Conservation (phyloP, 2,329 filamentous ascomycete genomes). For the Endoconidiophora polonica region DNA sequence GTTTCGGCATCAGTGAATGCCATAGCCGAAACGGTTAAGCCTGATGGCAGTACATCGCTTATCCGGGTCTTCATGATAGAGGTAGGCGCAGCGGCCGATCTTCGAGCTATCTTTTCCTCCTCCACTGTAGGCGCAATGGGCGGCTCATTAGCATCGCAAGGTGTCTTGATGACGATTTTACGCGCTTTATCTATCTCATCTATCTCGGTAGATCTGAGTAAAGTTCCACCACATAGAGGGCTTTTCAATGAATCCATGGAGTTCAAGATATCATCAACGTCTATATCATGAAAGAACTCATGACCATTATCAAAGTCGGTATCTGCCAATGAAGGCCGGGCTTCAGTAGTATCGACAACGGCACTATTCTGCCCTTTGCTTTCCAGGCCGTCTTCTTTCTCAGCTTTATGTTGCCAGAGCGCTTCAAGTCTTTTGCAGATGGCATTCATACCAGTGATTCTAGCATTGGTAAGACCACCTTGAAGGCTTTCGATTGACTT, state of each 20-base stretch:
- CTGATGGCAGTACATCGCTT: background rate
- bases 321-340: background rate
- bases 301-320: background rate
- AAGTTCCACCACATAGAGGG: background rate
- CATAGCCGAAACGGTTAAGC: background rate
- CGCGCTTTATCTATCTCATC: slow-evolving; percentile 7
- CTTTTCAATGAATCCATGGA: slow-evolving; percentile 10
- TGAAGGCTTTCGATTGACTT: slow-evolving; percentile 5
- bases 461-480: slow-evolving; percentile 2
- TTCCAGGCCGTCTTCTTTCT: background rate
- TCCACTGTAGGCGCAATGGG: slow-evolving; percentile 19
- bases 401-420: slow-evolving; percentile 2
- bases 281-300: slow-evolving; percentile 10
- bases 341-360: background rate
- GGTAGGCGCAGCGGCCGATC: slow-evolving; percentile 18
- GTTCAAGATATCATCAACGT: slow-evolving; percentile 9
- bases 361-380: background rate
- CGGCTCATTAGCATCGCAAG: background rate
- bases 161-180: slow-evolving; percentile 18
- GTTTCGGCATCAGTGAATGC: too few species aligned
- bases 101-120: slow-evolving; percentile 23
- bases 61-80: slow-evolving; percentile 21
- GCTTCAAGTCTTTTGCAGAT: slow-evolving; percentile 7
- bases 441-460: slow-evolving; percentile 1
- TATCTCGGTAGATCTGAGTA: background rate